A percentile compares a stretch with the other conserved stretches of the same genome.
Conservation (phyloP, 2,329 filamentous ascomycete species). For the Blumeria graminis region DNA sequence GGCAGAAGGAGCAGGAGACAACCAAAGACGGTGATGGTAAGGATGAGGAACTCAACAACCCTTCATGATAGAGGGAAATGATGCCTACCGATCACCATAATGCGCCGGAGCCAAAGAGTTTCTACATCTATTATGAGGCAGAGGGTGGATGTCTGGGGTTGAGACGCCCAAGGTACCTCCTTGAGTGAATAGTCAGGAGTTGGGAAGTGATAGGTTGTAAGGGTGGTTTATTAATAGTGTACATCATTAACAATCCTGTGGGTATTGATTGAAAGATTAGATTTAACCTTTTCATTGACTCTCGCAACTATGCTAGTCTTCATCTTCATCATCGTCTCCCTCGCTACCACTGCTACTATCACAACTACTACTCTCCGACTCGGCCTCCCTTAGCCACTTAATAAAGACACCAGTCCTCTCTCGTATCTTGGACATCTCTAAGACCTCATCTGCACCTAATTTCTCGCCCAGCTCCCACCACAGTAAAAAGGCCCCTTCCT, state of each 20-base stretch:
- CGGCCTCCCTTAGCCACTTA: constrained; percentile 60
- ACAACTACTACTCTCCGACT: constrained; percentile 43
- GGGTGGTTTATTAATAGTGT: background rate
- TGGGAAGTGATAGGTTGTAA: background rate
- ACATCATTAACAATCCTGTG: background rate
- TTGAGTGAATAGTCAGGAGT: background rate
- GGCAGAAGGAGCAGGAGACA: constrained; percentile 22
- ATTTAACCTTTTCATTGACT: too few species aligned
- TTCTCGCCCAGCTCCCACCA: constrained; percentile 57
- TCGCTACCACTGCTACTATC: constrained; percentile 32
- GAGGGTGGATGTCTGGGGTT: too few species aligned
- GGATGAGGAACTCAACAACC: background rate
- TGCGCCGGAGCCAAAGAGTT: too few species aligned
- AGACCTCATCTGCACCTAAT: constrained; percentile 34
- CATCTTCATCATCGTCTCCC: constrained; percentile 1
- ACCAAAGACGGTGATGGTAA: constrained; percentile 7
- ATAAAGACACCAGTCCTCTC: constrained; percentile 56
- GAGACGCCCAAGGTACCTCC: background rate
- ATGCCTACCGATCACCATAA: too few species aligned
- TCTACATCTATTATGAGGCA: too few species aligned
- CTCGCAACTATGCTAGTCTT: background rate
- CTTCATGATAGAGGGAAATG: too few species aligned
- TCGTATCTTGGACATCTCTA: constrained; percentile 45
- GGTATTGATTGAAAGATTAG: too few species aligned
- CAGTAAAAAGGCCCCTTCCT: constrained; percentile 65